Conservation (phyloP, 2,329 filamentous ascomycete species). For the Fusarium penzigii region DNA sequence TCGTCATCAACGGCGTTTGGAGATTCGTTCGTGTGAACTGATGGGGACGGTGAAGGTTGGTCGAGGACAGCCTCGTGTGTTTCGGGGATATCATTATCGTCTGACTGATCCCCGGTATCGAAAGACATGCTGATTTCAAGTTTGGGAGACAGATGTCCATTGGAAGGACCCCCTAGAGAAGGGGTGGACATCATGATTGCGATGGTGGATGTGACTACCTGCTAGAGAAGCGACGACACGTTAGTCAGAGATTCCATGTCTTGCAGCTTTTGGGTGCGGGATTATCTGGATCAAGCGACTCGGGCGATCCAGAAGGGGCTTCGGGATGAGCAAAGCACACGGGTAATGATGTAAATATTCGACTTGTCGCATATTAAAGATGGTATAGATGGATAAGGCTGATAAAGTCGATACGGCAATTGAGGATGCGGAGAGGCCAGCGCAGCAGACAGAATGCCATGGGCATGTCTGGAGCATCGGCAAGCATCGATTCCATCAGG, state of each 20-base stretch:
- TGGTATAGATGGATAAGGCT: conserved; percentile 50
- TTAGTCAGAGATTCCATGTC: conserved; percentile 33
- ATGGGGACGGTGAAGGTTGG: conserved; percentile 45
- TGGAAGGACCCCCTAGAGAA: conserved; percentile 61
- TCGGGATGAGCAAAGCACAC: conserved; percentile 16
- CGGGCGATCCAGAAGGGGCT: conserved; percentile 32
- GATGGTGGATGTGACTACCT: conserved; percentile 58
- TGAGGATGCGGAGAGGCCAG: conserved; percentile 34
- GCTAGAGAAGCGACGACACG: conserved; percentile 35
- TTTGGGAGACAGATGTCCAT: conserved; percentile 64
- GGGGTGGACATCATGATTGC: conserved; percentile 65
- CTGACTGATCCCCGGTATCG: conserved; percentile 36
- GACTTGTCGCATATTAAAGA: conserved; percentile 46
- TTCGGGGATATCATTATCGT: conserved; percentile 77
- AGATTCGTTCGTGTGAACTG: conserved; percentile 44
- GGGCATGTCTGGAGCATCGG: conserved; percentile 35
- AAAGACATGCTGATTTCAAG: conserved; percentile 44
- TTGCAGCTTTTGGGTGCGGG: conserved; percentile 16
- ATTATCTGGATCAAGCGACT: conserved; percentile 23
- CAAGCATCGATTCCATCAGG: conserved; percentile 39
- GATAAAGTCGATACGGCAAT: conserved; percentile 46
- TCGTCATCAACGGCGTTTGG: conserved; percentile 43
- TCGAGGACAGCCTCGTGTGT: conserved; percentile 59
- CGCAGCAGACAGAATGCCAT: conserved; percentile 20
- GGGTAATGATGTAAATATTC: conserved; percentile 34